These are phyloP conservation scores for Erysiphe pulchra DNA, from an alignment of 2,329 filamentous ascomycete genomes.

Conservation along the genomic window DNA sequence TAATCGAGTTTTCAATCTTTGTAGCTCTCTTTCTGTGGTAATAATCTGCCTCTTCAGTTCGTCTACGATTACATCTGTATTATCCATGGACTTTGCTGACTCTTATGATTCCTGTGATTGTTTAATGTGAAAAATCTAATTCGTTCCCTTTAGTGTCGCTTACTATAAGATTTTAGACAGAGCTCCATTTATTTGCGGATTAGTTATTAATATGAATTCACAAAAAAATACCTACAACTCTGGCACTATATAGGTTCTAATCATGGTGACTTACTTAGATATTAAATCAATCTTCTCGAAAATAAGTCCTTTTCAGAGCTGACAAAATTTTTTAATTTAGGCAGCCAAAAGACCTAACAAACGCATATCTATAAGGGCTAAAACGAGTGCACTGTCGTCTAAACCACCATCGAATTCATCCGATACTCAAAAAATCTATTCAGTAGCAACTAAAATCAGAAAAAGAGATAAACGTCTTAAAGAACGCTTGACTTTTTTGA, in stretches of 20 bases:
- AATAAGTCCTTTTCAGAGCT: too few relatives aligned
- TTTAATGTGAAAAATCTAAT: too few relatives aligned
- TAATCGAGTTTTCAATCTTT: slow-evolving; percentile 20
- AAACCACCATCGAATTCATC: slow-evolving; percentile 12
- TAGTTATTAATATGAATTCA: too few relatives aligned
- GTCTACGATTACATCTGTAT: slow-evolving; percentile 12
- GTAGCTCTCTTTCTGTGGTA: slow-evolving; percentile 22
- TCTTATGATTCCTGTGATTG: too few relatives aligned
- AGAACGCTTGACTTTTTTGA: slow-evolving; percentile 57
- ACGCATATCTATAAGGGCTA: slow-evolving; percentile 28
- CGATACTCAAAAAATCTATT: slow-evolving; percentile 20
- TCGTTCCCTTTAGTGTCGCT: too few relatives aligned
- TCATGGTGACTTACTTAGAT: too few relatives aligned
- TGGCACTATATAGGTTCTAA: too few relatives aligned
- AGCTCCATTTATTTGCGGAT: too few relatives aligned
- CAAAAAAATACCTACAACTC: too few relatives aligned
- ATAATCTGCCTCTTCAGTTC: slow-evolving; percentile 22
- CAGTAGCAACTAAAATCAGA: slow-evolving; percentile 29
- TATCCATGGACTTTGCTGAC: slow-evolving; percentile 13
- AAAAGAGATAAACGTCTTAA: slow-evolving; percentile 70
- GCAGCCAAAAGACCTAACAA: slow-evolving; percentile 17
- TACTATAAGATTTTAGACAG: too few relatives aligned
- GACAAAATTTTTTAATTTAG: too few relatives aligned
- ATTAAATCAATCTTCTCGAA: too few relatives aligned
- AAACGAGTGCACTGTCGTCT: slow-evolving; percentile 23